These are phyloP conservation scores for Fusarium lateritium DNA, from an alignment of 2,329 filamentous ascomycete species.

Conservation along the genomic window DNA sequence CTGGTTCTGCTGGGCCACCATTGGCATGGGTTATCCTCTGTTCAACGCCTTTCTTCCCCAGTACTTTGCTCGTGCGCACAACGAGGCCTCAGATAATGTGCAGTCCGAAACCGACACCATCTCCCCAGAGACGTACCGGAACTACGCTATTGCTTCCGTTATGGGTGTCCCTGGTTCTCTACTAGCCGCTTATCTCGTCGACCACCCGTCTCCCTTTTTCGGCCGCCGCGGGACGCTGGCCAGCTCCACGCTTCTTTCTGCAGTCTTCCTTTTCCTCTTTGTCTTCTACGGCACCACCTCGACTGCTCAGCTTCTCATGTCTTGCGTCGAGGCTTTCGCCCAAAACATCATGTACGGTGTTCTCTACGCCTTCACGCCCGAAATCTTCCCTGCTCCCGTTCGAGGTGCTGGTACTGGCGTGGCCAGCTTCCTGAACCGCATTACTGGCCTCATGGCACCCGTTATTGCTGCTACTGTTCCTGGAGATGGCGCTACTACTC, in stretches of 20 bases:
- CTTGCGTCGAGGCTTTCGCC: slow-evolving; percentile 77
- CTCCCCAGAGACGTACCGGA: slow-evolving; percentile 75
- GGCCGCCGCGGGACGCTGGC: slow-evolving; percentile 82
- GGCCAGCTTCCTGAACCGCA: slow-evolving; percentile 78
- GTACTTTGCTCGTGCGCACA: slow-evolving; percentile 76
- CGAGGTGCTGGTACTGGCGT: slow-evolving; percentile 81
- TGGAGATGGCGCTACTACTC: slow-evolving; percentile 69
- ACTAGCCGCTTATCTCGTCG: slow-evolving; percentile 80
- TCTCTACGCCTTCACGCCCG: slow-evolving; percentile 82
- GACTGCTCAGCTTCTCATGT: slow-evolving; percentile 73
- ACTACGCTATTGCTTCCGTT: slow-evolving; percentile 85
- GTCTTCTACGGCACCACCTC: slow-evolving; percentile 71
- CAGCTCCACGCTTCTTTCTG: slow-evolving; percentile 75
- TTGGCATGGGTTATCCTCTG: slow-evolving; percentile 88
- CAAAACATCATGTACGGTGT: slow-evolving; percentile 86
- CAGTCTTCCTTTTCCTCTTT: slow-evolving; percentile 78
- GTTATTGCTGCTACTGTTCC: slow-evolving; percentile 75
- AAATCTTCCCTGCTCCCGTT: slow-evolving; percentile 81
- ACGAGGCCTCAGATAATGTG: slow-evolving; percentile 49
- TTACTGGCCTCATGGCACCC: slow-evolving; percentile 77
- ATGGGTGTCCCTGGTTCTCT: slow-evolving; percentile 84
- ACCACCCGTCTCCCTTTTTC: slow-evolving; percentile 72
- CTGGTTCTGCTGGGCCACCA: slow-evolving; percentile 86
- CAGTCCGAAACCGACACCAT: slow-evolving; percentile 56
- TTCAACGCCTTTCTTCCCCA: slow-evolving; percentile 94